Evolutionary conservation across 2,329 filamentous ascomycete genomes (phyloP).

Genomic region (Sporothrix luriei): DNA sequence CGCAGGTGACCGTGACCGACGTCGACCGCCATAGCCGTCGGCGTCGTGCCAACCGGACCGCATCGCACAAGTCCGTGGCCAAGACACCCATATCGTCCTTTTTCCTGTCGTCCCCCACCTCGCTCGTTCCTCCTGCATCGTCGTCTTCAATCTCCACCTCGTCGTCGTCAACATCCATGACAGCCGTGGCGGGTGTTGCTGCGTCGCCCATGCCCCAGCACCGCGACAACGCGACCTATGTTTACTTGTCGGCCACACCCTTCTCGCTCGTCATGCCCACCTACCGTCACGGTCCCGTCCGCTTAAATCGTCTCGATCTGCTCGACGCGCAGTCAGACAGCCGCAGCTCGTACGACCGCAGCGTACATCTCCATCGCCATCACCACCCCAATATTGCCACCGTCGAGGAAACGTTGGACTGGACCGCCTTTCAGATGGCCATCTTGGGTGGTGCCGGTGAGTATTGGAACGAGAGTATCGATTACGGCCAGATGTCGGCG

Average conservation of each 20-base stretch:
- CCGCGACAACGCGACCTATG: constrained; percentile 40
- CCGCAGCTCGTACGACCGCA: not conserved
- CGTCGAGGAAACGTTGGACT: constrained; percentile 59
- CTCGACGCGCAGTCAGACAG: constrained; percentile 33
- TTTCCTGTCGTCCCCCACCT: constrained; percentile 7
- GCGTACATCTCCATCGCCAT: not conserved
- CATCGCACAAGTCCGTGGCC: not conserved
- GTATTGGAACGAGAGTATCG: constrained; percentile 50
- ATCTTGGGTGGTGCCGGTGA: constrained; percentile 61
- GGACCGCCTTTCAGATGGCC: constrained; percentile 67
- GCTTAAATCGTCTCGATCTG: constrained; percentile 51
- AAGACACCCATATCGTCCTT: constrained; percentile 17
- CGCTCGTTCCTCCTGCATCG: not conserved
- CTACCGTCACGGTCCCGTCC: constrained; percentile 60
- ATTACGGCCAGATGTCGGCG: constrained; percentile 44
- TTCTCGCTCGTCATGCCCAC: constrained; percentile 54
- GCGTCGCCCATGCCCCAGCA: constrained; percentile 21
- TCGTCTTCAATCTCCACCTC: not conserved
- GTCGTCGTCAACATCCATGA: constrained; percentile 21
- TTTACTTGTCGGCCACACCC: constrained; percentile 54
- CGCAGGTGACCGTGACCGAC: constrained; percentile 44
- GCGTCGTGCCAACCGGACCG: not conserved
- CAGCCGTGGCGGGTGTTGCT: not conserved
- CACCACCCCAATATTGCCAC: constrained; percentile 30
- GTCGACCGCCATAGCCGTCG: constrained; percentile 23